phyloP scores from a whole-genome alignment of 371 early-diverging fungal genomes.

The Parasitella parasitica region DNA sequence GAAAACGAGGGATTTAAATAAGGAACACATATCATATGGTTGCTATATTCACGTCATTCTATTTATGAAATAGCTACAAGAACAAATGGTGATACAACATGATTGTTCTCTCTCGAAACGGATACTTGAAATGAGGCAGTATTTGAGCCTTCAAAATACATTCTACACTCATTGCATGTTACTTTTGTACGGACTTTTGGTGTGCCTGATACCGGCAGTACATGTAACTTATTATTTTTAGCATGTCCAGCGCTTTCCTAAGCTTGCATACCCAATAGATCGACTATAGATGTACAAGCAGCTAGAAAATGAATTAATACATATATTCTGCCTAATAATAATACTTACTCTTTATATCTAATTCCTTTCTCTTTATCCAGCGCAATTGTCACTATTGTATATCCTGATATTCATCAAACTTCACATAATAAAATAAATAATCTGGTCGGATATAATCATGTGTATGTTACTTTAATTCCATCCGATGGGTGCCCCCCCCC shows the following conservation, averaged over 20 bases:
- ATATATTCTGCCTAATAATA: not conserved
- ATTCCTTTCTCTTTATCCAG: slow-evolving; percentile 65
- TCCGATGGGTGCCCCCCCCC: slow-evolving; percentile 96
- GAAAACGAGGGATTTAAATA: slow-evolving; percentile 2
- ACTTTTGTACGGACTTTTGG: slow-evolving; percentile 76
- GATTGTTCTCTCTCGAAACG: slow-evolving; percentile 67
- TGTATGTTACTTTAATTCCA: slow-evolving; percentile 76
- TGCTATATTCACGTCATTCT: slow-evolving; percentile 1
- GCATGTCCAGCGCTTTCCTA: slow-evolving; percentile 68
- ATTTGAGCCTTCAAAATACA: slow-evolving; percentile 77
- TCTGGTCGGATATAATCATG: slow-evolving; percentile 90
- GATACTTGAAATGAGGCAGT: slow-evolving; percentile 91
- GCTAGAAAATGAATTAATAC: slow-evolving; percentile 30
- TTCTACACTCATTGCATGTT: slow-evolving; percentile 76
- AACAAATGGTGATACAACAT: slow-evolving; percentile 70
- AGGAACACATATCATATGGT: not conserved
- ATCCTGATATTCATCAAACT: slow-evolving; percentile 77
- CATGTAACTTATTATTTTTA: slow-evolving; percentile 77
- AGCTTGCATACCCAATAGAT: slow-evolving; percentile 83
- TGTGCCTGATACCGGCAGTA: slow-evolving; percentile 78
- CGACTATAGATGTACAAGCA: slow-evolving; percentile 64
- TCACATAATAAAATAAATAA: slow-evolving; percentile 47
- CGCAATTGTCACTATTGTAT: slow-evolving; percentile 88
- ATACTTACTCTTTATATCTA: slow-evolving; percentile 53
- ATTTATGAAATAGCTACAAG: slow-evolving; percentile 67